These are phyloP conservation scores for Scleromitrula shiraiana DNA, from an alignment of 2,329 filamentous ascomycete species.

Conservation along the genomic window DNA sequence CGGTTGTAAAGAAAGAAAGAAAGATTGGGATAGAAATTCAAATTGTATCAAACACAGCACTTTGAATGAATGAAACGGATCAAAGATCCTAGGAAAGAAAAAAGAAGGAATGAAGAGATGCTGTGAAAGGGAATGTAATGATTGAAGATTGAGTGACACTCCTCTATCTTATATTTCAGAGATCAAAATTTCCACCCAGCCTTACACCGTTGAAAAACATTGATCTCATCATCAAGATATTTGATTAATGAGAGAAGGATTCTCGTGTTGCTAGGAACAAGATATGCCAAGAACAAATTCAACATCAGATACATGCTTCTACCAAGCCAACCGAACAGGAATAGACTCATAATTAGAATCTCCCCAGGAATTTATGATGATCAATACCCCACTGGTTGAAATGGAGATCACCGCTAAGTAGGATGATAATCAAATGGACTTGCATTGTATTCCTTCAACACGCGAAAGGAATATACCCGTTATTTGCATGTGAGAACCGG, in stretches of 20 bases:
- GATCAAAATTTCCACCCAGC: background rate
- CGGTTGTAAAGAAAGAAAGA: background rate
- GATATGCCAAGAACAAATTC: background rate
- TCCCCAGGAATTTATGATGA: background rate
- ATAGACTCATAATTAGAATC: background rate
- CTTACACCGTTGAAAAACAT: background rate
- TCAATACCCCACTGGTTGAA: background rate
- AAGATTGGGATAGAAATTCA: background rate
- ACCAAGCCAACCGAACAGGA: background rate
- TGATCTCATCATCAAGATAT: background rate
- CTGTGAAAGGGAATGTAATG: background rate
- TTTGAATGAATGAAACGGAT: conserved; percentile 8
- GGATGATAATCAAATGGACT: conserved; percentile 1
- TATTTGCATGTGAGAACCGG: background rate
- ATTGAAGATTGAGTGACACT: background rate
- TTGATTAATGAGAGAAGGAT: conserved; percentile 4
- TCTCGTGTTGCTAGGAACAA: background rate
- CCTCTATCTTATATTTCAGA: conserved; percentile 1
- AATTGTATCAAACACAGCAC: background rate
- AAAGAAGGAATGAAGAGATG: conserved; percentile 5
- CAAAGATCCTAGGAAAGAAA: conserved; percentile 2
- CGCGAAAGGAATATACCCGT: background rate
- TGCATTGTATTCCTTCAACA: conserved; percentile 1
- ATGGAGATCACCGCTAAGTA: background rate
- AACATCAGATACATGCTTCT: background rate